phyloP scores from a whole-genome alignment of 768 basidiomycete genomes.

The Gautieria morchelliformis region DNA sequence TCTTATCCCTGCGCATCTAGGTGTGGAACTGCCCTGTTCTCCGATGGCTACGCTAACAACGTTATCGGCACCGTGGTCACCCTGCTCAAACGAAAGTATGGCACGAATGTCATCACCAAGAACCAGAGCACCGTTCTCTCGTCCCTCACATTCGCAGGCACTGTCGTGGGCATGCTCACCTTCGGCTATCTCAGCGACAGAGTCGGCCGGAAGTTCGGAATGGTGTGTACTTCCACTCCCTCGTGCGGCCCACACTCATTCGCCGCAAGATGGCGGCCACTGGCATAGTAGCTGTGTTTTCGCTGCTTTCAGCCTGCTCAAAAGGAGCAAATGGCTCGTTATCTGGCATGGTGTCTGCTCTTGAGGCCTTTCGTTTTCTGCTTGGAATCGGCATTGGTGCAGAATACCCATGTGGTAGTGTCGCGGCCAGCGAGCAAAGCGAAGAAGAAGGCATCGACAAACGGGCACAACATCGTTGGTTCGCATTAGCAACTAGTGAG shows the following conservation, averaged over 20 bases:
- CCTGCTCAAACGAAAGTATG: constrained; percentile 71
- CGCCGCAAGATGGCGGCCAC: constrained; percentile 61
- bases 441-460: constrained; percentile 74
- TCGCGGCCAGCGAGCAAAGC: constrained; percentile 82
- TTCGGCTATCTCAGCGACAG: constrained; percentile 85
- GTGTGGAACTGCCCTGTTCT: constrained; percentile 82
- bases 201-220: constrained; percentile 77
- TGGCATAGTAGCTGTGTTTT: constrained; percentile 77
- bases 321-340: constrained; percentile 65
- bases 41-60: constrained; percentile 79
- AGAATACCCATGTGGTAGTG: constrained; percentile 85
- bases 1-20: constrained; percentile 28
- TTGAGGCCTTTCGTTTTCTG: constrained; percentile 75
- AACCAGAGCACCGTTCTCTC: constrained; percentile 50
- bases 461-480: constrained; percentile 77
- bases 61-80: constrained; percentile 51
- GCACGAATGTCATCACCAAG: constrained; percentile 35
- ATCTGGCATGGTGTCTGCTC: constrained; percentile 66
- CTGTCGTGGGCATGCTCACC: constrained; percentile 73
- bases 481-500: constrained; percentile 83
- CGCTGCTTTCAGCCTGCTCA: constrained; percentile 73
- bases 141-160: constrained; percentile 76
- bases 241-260: neutral
- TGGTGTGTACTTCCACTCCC: constrained; percentile 44
- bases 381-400: constrained; percentile 84